Evolutionary conservation across 2,329 filamentous ascomycete genomes (phyloP).

Genomic region (Scedosporium boydii): DNA sequence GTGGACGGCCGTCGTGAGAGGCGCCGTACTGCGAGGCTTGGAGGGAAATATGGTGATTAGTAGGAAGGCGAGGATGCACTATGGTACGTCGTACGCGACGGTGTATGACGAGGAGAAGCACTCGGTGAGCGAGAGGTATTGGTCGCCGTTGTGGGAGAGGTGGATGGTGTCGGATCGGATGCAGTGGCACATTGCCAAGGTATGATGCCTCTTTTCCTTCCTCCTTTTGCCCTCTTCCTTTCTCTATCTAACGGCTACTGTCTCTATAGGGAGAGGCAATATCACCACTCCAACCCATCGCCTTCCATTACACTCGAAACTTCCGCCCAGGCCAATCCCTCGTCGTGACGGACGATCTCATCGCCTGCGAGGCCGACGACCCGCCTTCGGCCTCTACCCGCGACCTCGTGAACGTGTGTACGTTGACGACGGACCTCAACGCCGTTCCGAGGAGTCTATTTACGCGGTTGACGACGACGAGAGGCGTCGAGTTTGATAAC

Average conservation of each 20-base stretch:
- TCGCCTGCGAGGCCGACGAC: slow-evolving; percentile 62
- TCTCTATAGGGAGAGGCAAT: slow-evolving; percentile 59
- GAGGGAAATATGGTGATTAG: slow-evolving; percentile 74
- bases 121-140: slow-evolving; percentile 63
- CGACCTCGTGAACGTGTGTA: slow-evolving; percentile 64
- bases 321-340: slow-evolving; percentile 71
- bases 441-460: slow-evolving; percentile 67
- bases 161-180: slow-evolving; percentile 80
- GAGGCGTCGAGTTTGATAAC: slow-evolving; percentile 73
- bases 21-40: slow-evolving; percentile 63
- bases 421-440: slow-evolving; percentile 68
- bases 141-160: slow-evolving; percentile 69
- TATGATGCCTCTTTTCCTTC: slow-evolving; percentile 22
- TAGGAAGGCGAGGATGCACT: slow-evolving; percentile 64
- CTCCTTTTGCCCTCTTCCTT: neutral
- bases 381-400: slow-evolving; percentile 51
- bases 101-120: slow-evolving; percentile 71
- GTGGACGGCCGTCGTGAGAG: slow-evolving; percentile 72
- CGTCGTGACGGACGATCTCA: slow-evolving; percentile 70
- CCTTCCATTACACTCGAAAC: slow-evolving; percentile 79
- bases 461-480: slow-evolving; percentile 66
- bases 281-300: slow-evolving; percentile 63
- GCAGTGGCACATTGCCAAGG: slow-evolving; percentile 80
- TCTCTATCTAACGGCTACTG: neutral
- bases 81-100: slow-evolving; percentile 73